Percentiles rank a stretch among this genome's conserved stretches.
Evolutionary conservation across 73 alveolate species (phyloP).

Genomic region (Paraurostyla sp.): DNA sequence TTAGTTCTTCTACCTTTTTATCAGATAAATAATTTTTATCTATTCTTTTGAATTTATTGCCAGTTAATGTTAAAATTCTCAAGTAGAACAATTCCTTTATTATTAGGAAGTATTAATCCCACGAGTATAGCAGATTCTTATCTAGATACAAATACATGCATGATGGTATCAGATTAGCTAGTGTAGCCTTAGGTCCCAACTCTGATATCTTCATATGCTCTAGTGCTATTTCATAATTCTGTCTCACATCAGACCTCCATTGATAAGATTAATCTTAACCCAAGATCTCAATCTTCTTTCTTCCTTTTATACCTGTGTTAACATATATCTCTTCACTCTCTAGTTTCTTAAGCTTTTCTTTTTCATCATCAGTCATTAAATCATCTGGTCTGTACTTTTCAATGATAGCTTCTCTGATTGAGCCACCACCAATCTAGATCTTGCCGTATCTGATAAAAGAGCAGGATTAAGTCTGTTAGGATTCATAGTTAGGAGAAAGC

Average conservation of each 20-base stretch:
- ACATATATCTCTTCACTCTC: constrained; percentile 69
- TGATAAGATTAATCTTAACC: constrained; percentile 70
- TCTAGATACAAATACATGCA: constrained; percentile 77
- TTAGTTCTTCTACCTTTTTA: constrained; percentile 56
- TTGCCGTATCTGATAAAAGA: constrained; percentile 53
- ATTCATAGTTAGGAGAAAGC: constrained; percentile 36
- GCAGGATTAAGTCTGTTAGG: constrained; percentile 26
- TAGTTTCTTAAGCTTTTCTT: constrained; percentile 33
- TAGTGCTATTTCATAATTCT: constrained; percentile 58
- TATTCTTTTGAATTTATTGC: constrained; percentile 71
- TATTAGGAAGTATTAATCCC: constrained; percentile 84
- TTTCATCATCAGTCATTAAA: constrained; percentile 68
- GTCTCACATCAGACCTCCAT: constrained; percentile 72
- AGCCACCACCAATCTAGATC: constrained; percentile 37
- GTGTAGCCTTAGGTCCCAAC: constrained; percentile 75
- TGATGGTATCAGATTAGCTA: constrained; percentile 71
- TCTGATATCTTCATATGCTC: constrained; percentile 64
- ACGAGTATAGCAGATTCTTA: constrained; percentile 77
- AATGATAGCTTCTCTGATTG: constrained; percentile 51
- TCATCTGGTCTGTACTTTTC: constrained; percentile 74
- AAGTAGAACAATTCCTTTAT: constrained; percentile 71
- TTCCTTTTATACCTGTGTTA: constrained; percentile 63
- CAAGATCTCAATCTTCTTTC: constrained; percentile 70
- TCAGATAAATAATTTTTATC: constrained; percentile 52
- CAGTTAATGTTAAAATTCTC: constrained; percentile 76